Base-by-base conservation (phyloP, 2,329 filamentous ascomycete genomes). In the Colletotrichum musicola region DNA sequence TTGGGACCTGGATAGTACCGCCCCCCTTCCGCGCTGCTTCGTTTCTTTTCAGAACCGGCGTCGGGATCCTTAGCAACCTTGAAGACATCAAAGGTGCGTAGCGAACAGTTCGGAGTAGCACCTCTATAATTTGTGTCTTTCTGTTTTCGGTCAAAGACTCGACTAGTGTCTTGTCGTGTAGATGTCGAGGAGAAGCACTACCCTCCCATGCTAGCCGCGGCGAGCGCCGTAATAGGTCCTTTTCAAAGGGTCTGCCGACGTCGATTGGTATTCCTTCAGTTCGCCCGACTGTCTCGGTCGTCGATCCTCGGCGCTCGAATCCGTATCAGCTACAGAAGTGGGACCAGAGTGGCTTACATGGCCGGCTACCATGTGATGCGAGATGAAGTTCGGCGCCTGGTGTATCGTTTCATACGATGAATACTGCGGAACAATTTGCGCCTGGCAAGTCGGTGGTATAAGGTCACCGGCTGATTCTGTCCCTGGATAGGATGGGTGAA, bases 221-320 rank as follows among this genome's bases (percentile, higher is more conserved):
- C 54, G 54, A 13, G 46, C 20, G n/a, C 54, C 25, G 22, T 53
- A 54, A 3, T 64, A 46, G 6, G 60, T 25, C 51, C 20, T 40
- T 18, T 18, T 12, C 22, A 51, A 42, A 16, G 18, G 25, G 16
- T 62, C 47, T 12, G 13, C 20, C n/a, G 64, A 18, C 10, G 20
- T 10, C 60, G 53, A 64, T 9, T 44, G 16, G 42, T 46, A 54
- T 16, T 20, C 22, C 18, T 40, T 22, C 22, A 44, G 4, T 22
- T 35, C 46, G 40, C 44, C 55, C 10, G 27, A 14, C 35, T 51
- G 64, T 56, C 20, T 42, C 9, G 49, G 25, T 30, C 35, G 40
- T 51, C 35, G 62, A 7, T 61, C 66, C 16, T 69, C 66, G 4
- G 38, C 27, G 27, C 55, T 56, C 6, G 50, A 55, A 20, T 61